Evolutionary conservation across 768 basidiomycete species (phyloP), one percentile per base, ranked within the genome.

Genomic region (Tremella fuciformis): DNA sequence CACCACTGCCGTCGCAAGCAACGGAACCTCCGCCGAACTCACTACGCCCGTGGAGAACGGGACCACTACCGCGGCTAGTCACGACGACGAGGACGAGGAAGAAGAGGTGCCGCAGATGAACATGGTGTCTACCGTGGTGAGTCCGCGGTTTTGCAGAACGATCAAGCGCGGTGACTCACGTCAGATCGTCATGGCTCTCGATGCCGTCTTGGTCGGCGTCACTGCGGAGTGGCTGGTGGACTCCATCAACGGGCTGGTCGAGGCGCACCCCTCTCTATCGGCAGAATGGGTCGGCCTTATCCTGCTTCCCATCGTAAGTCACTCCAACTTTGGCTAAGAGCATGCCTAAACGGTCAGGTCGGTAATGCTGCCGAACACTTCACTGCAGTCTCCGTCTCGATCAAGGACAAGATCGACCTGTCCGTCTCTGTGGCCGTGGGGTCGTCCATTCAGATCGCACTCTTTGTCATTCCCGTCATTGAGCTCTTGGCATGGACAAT

Each of bases 241-340:
- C 66, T 89, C 89, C 2, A 93, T 96, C 64, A 79, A 83, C 60
- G 89, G 89, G 13, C 70, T 97, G 38, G 87, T 88, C 0, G 68
- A 65, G 0, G 67, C 68, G 0, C 84, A 85, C 21, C 75, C 75
- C 2, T 15, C 22, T 7, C 86, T 98, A 55, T 83, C 80, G 58
- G 83, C 84, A 60, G 88, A 88, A 73, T 98, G 91, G 71, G 86
- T 96, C 60, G 92, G 89, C 13, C 77, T 96, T 37, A 90, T 98
- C 65, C 80, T 98, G 13, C 82, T 98, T 8, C 94, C 94, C 6
- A 91, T 96, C 38, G 91, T 92, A 24, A 62, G 73, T 67, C 29
- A 29, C 24, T 15, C 15, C 42, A 8, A 18, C 42, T 15, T 46
- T 29, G 8, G 13, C 53, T 56, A 62, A 41, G n/a, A n/a, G n/a